Evolutionary conservation across 768 basidiomycete species (phyloP).

Genomic region (Boletellus sp.): DNA sequence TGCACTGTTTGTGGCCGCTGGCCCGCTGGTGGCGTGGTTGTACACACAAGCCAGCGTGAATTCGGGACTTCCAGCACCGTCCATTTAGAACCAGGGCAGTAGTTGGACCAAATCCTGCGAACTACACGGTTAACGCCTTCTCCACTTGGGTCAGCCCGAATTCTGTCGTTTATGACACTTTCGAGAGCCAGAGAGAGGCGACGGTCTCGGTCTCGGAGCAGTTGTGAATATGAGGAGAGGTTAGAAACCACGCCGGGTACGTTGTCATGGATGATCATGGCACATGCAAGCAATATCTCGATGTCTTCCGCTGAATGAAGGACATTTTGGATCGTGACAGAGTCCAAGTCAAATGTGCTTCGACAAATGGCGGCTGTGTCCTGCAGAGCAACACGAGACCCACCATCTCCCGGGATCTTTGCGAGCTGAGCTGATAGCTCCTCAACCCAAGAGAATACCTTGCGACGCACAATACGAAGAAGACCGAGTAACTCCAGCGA

Average conservation of each 20-base stretch:
- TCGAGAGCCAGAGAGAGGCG: constrained; percentile 29
- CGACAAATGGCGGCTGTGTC: background rate
- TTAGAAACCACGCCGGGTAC: too few species aligned
- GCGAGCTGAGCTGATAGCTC: background rate
- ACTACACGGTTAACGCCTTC: constrained; percentile 30
- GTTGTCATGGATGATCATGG: background rate
- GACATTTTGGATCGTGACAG: background rate
- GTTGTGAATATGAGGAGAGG: constrained; percentile 4
- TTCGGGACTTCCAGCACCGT: constrained; percentile 9
- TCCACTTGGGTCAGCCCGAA: constrained; percentile 8
- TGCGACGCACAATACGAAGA: background rate
- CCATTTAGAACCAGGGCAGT: constrained; percentile 22
- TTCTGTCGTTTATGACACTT: constrained; percentile 6
- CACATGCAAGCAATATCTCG: background rate
- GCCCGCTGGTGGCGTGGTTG: constrained; percentile 9
- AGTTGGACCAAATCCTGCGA: constrained; percentile 26
- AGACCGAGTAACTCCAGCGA: too few species aligned
- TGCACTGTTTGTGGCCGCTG: constrained; percentile 27
- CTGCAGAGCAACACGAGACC: background rate
- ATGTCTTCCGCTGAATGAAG: background rate
- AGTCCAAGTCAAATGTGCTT: background rate
- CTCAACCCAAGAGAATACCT: background rate
- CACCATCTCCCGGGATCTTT: background rate
- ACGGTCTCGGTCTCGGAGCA: constrained; percentile 27
- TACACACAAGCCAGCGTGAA: constrained; percentile 27